These are phyloP conservation scores for Paradendryphiella salina DNA, from an alignment of 2,329 filamentous ascomycete species.

Conservation along the genomic window DNA sequence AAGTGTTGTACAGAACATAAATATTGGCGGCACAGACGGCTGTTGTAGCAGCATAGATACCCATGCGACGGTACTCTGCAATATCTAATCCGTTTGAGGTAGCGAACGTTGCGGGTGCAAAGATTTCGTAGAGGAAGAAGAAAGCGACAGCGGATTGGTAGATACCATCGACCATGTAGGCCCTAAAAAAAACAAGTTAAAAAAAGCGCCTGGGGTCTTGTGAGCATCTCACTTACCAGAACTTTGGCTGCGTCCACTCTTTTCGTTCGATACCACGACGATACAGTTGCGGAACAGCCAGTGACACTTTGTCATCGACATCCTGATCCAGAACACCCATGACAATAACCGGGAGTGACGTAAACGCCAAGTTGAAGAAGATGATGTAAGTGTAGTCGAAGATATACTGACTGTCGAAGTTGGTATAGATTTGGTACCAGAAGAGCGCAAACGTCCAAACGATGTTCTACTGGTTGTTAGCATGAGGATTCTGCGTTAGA, in stretches of 20 bases:
- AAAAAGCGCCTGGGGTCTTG: neutral
- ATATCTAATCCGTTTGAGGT: constrained; percentile 74
- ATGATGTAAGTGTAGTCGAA: constrained; percentile 98
- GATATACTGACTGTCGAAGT: constrained; percentile 95
- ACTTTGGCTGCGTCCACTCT: constrained; percentile 95
- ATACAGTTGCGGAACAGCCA: constrained; percentile 94
- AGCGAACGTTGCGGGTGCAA: constrained; percentile 68
- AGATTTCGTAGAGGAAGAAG: constrained; percentile 86
- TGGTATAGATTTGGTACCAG: constrained; percentile 95
- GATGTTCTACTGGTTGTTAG: constrained; percentile 68
- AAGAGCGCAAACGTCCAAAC: constrained; percentile 96
- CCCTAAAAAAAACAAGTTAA: constrained; percentile 39
- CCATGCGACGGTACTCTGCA: constrained; percentile 79
- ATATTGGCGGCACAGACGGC: constrained; percentile 87
- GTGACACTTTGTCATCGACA: constrained; percentile 88
- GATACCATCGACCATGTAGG: constrained; percentile 91
- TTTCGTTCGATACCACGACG: constrained; percentile 91
- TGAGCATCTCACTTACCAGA: constrained; percentile 70
- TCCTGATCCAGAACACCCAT: constrained; percentile 98
- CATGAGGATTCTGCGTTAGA: neutral
- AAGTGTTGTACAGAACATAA: constrained; percentile 95
- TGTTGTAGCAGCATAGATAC: constrained; percentile 81
- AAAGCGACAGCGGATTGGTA: constrained; percentile 95
- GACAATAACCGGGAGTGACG: constrained; percentile 88
- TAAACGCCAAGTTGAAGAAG: constrained; percentile 95